Evolutionary conservation across 495 filamentous ascomycete genomes (phyloP), one percentile per base, ranked within the genome.

Genomic region (Penicillium psychrofluorescens): DNA sequence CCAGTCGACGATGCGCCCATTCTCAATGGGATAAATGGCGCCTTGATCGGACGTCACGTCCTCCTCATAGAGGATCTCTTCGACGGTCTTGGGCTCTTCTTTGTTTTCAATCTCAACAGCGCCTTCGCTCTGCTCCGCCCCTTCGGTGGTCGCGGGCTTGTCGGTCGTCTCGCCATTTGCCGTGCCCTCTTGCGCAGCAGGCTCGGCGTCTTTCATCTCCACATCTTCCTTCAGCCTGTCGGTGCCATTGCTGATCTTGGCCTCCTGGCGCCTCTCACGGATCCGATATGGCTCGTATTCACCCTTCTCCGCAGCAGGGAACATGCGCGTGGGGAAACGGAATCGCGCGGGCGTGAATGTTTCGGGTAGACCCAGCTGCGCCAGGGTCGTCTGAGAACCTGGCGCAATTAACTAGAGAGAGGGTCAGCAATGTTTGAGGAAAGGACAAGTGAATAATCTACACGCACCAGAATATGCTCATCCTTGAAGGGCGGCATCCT

Each of bases 251-350:
- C 29, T 63, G 33, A 65, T 49, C 32, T 75, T 67, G 38, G 62
- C 68, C 43, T 71, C 62, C 61, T 82, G 86, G 59, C 75, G 76
- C 22, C 76, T 70, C 67, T 85, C 83, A 35, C 80, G 84, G 8
- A 94, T 82, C 57, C 84, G 86, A 55, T 85, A 83, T 9, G 90
- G 89, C 51, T 90, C 86, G 70, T 76, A 98, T 57, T 91, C 81
- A 35, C 85, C 85, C 50, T 74, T 70, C 44, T 86, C 84, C 37
- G 87, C 80, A 22, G 83, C 86, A 4, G 80, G 80, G 61, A 97
- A 98, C 89, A 98, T 94, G 70, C 92, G 85, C 54, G 90, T 95
- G 12, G 83, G 79, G 51, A 96, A 77, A 50, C 87, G 84, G 59
- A 85, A 71, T 37, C 79, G 76, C 15, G 92, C 86, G 6, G 89